Percentiles rank a stretch among this genome's conserved stretches.
Conservation (phyloP, 331 rosid species). For the Dryas integrifolia region DNA sequence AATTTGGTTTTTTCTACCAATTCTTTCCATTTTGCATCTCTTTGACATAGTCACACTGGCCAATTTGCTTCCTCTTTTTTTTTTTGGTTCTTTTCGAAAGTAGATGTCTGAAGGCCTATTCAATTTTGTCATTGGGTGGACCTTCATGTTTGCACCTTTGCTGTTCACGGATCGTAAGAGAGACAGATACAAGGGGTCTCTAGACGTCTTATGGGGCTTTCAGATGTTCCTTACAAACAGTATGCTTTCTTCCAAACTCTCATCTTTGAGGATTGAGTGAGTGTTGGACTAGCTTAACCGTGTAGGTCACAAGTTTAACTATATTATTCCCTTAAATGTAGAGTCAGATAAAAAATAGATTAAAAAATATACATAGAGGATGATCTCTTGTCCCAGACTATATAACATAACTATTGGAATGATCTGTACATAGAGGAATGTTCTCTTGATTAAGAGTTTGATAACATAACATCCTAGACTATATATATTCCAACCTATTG, state of each 20-base stretch:
- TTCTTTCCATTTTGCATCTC: conserved; percentile 8
- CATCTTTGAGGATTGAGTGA: conserved; percentile 5
- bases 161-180: conserved; percentile 67
- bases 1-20: conserved; percentile 16
- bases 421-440: too few relatives aligned
- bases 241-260: conserved; percentile 38
- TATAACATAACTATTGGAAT: too few relatives aligned
- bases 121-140: conserved; percentile 95
- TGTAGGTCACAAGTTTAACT: conserved; percentile 10
- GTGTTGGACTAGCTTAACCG: conserved; percentile 11
- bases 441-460: too few relatives aligned
- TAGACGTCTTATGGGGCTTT: conserved; percentile 72
- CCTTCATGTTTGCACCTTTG: conserved; percentile 88
- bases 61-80: neutral
- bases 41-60: conserved; percentile 18
- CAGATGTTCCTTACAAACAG: conserved; percentile 96
- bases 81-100: conserved; percentile 19
- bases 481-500: too few relatives aligned
- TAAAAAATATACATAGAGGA: too few relatives aligned
- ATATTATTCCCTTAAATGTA: too few relatives aligned
- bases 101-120: conserved; percentile 90
- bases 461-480: too few relatives aligned
- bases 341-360: too few relatives aligned
- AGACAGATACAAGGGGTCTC: conserved; percentile 66
- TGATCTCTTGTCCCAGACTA: too few relatives aligned